Evolutionary conservation across 495 filamentous ascomycete genomes (phyloP).

Genomic region (Xylaria acuta): DNA sequence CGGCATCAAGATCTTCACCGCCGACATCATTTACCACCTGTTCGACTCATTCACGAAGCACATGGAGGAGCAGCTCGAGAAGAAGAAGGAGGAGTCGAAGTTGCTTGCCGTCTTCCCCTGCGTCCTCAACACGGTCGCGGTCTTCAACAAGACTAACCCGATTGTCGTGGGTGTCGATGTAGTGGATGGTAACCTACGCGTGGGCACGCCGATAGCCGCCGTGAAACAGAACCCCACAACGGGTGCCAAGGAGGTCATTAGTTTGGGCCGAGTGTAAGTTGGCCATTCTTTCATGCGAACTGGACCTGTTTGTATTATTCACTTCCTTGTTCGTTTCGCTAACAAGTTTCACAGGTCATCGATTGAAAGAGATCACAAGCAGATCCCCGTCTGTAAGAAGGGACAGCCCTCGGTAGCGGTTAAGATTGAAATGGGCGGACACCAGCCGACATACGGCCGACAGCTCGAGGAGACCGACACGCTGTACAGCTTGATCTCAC

Average conservation of each 20-base stretch:
- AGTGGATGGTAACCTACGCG: conserved; percentile 79
- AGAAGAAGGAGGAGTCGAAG: conserved; percentile 96
- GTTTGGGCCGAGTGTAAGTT: conserved; percentile 93
- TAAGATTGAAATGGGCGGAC: conserved; percentile 92
- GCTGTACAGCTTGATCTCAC: conserved; percentile 85
- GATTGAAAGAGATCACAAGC: conserved; percentile 98
- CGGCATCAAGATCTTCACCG: conserved; percentile 97
- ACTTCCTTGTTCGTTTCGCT: background rate
- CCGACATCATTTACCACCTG: conserved; percentile 98
- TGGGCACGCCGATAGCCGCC: conserved; percentile 87
- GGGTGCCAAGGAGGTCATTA: conserved; percentile 79
- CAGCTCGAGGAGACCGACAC: conserved; percentile 93
- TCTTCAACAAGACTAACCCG: conserved; percentile 98
- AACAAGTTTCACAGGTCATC: conserved; percentile 66
- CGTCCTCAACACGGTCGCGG: conserved; percentile 82
- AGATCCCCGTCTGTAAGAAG: conserved; percentile 88
- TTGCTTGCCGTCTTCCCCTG: conserved; percentile 96
- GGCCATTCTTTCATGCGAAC: conserved; percentile 1
- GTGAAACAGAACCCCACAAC: conserved; percentile 82
- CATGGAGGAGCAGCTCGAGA: conserved; percentile 81
- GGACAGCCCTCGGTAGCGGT: conserved; percentile 95
- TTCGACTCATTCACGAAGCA: conserved; percentile 97
- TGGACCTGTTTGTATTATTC: background rate
- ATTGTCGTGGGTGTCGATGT: conserved; percentile 98
- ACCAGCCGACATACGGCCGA: conserved; percentile 94